A percentile compares a stretch with the other conserved stretches of the same genome.
phyloP scores from a whole-genome alignment of 192 early-diverging fungal species.

The Lobosporangium transversale region DNA sequence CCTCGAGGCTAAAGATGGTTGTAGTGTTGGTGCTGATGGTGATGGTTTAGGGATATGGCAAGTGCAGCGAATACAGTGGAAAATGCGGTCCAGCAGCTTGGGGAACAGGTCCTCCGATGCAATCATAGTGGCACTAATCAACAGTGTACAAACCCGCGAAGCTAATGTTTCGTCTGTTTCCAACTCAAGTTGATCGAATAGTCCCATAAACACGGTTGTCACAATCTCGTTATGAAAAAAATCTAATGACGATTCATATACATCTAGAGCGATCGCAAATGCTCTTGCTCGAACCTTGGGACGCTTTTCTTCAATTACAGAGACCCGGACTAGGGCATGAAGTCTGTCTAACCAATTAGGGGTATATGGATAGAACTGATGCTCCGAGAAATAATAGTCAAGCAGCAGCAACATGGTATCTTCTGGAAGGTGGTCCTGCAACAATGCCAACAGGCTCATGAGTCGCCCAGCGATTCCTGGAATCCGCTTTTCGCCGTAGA shows the following conservation, averaged over 20 bases:
- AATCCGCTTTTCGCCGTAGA: conserved; percentile 32
- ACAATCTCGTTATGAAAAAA: conserved; percentile 60
- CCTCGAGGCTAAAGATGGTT: conserved; percentile 36
- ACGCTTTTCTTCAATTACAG: conserved; percentile 49
- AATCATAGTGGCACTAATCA: conserved; percentile 50
- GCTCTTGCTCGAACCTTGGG: conserved; percentile 46
- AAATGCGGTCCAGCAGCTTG: conserved; percentile 43
- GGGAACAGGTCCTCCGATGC: conserved; percentile 47
- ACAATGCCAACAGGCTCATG: conserved; percentile 55
- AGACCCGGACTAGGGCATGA: conserved; percentile 53
- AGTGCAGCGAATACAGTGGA: conserved; percentile 51
- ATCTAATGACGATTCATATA: conserved; percentile 62
- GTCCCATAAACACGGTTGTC: conserved; percentile 55
- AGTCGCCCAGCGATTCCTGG: conserved; percentile 56
- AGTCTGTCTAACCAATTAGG: conserved; percentile 62
- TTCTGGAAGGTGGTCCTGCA: conserved; percentile 57
- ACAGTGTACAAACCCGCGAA: conserved; percentile 44
- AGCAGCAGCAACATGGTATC: conserved; percentile 55
- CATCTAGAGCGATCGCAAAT: conserved; percentile 55
- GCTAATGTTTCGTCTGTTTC: conserved; percentile 54
- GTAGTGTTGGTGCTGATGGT: conserved; percentile 1
- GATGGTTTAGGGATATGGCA: conserved; percentile 44
- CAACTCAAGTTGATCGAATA: conserved; percentile 45
- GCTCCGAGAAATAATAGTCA: conserved; percentile 62
- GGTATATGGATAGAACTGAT: conserved; percentile 63